Conservation (phyloP, 257 asterid species). For the Gentiana macrophylla region DNA sequence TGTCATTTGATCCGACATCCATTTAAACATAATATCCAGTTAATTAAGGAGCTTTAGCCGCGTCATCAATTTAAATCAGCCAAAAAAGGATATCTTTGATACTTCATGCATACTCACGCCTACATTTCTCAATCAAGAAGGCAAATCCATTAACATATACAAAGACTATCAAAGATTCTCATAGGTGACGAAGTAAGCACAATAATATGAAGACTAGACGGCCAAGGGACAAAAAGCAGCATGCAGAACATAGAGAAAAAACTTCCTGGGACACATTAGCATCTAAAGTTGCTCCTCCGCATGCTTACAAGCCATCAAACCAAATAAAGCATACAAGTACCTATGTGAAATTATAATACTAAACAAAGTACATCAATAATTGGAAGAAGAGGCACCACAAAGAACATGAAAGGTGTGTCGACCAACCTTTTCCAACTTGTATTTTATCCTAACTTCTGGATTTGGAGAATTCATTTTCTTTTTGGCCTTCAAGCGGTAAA, state of each 20-base stretch:
- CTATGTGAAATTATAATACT: background rate
- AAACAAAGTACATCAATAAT: background rate
- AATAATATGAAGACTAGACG: no score
- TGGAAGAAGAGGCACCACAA: background rate
- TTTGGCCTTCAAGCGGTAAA: constrained; percentile 83
- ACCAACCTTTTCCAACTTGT: constrained; percentile 87
- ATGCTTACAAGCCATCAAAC: background rate
- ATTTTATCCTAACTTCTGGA: constrained; percentile 90
- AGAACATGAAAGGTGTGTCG: background rate
- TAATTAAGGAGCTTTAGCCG: no score
- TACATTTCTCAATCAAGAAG: no score
- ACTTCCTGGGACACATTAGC: background rate
- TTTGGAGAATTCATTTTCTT: constrained; percentile 92
- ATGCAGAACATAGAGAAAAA: background rate
- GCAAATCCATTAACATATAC: no score
- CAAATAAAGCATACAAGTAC: background rate
- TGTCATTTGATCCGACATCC: background rate
- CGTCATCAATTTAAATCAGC: no score
- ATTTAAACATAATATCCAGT: no score
- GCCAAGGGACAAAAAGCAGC: no score
- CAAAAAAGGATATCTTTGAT: no score
- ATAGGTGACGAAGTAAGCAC: no score
- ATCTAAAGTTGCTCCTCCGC: background rate
- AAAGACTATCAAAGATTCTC: no score
- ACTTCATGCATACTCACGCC: no score